phyloP scores from a whole-genome alignment of 495 filamentous ascomycete species.

The Penicillium robsamsonii region DNA sequence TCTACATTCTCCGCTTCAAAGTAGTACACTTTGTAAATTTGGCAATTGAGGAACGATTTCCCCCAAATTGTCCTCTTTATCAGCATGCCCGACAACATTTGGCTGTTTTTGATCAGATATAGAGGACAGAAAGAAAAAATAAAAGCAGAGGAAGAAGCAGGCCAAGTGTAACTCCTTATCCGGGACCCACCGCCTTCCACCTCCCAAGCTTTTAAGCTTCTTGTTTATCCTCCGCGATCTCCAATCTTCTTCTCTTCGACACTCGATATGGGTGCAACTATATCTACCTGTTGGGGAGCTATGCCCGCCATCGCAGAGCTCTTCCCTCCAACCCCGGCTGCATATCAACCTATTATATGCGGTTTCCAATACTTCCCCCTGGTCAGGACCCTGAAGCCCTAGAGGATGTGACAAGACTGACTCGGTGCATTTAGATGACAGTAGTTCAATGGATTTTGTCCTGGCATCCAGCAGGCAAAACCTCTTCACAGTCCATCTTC shows the following conservation, averaged over 20 bases:
- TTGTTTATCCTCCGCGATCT: slow-evolving; percentile 6
- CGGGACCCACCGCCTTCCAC: slow-evolving; percentile 12
- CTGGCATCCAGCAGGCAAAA: slow-evolving; percentile 79
- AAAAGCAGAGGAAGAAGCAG: neutral
- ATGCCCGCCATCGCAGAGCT: slow-evolving; percentile 34
- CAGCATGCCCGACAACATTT: neutral
- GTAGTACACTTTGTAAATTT: neutral
- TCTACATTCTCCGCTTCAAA: neutral
- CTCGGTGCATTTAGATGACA: slow-evolving; percentile 41
- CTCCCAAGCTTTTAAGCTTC: slow-evolving; percentile 6
- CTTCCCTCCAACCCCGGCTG: slow-evolving; percentile 49
- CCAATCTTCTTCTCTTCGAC: neutral
- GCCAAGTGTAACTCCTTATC: slow-evolving; percentile 2
- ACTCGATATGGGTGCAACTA: slow-evolving; percentile 28
- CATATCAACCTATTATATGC: slow-evolving; percentile 49
- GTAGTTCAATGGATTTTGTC: slow-evolving; percentile 61
- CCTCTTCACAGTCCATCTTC: slow-evolving; percentile 65
- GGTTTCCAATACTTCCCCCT: slow-evolving; percentile 51
- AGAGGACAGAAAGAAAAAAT: neutral
- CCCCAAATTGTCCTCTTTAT: neutral
- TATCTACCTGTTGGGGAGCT: slow-evolving; percentile 22
- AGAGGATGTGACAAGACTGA: neutral
- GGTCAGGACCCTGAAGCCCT: slow-evolving; percentile 27
- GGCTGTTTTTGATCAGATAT: neutral
- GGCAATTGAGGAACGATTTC: neutral